phyloP scores from a whole-genome alignment of 305 asterid genomes.

The Petunia hybrid region DNA sequence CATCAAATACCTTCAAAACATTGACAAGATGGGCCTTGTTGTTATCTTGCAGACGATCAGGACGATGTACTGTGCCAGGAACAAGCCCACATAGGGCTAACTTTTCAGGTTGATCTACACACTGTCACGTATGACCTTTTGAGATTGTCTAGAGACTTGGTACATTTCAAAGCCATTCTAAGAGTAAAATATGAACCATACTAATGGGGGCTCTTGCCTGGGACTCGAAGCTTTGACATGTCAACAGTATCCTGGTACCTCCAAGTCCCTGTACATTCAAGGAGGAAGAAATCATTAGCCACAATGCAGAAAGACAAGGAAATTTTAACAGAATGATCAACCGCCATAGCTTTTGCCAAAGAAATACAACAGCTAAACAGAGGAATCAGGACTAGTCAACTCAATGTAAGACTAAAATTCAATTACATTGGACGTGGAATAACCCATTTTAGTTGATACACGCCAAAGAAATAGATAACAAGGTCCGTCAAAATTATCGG shows the following conservation, averaged over 20 bases:
- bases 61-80: slow-evolving; percentile 67
- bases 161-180: not conserved
- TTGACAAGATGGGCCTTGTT: slow-evolving; percentile 71
- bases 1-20: slow-evolving; percentile 64
- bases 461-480: not conserved
- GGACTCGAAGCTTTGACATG: slow-evolving; percentile 78
- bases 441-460: not conserved
- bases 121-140: slow-evolving; percentile 43
- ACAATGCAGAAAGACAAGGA: not conserved
- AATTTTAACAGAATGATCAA: not conserved
- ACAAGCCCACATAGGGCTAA: slow-evolving; percentile 85
- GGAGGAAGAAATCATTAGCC: slow-evolving; percentile 10
- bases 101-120: slow-evolving; percentile 83
- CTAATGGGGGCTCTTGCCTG: slow-evolving; percentile 51
- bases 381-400: not conserved
- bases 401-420: not conserved
- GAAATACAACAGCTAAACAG: not conserved
- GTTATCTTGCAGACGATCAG: slow-evolving; percentile 86
- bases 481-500: slow-evolving; percentile 23
- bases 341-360: not conserved
- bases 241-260: slow-evolving; percentile 68
- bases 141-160: slow-evolving; percentile 26
- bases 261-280: slow-evolving; percentile 70
- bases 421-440: slow-evolving; percentile 10
- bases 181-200: not conserved